Evolutionary conservation across 441 rosid genomes (phyloP).

Genomic region (Aquilaria agallochum): DNA sequence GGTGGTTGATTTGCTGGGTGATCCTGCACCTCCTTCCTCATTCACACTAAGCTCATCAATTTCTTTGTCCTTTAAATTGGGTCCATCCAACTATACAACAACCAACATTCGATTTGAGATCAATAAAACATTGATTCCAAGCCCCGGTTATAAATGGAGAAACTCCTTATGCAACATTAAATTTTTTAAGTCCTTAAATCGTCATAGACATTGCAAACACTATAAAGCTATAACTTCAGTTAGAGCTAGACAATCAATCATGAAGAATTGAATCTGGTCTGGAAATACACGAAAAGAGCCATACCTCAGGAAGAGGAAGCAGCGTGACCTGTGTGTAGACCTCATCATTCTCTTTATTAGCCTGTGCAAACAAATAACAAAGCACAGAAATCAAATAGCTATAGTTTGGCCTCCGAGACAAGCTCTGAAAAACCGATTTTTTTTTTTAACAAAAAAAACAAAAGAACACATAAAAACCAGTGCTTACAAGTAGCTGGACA

Average conservation of each 20-base stretch:
- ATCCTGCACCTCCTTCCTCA: constrained; percentile 50
- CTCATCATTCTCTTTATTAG: constrained; percentile 93
- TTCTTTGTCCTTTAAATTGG: constrained; percentile 47
- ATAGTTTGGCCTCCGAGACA: too few species aligned
- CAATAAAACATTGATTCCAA: constrained; percentile 12
- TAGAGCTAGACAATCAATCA: too few species aligned
- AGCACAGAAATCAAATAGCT: constrained; percentile 3
- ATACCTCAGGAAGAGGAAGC: constrained; percentile 90
- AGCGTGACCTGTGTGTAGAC: constrained; percentile 78
- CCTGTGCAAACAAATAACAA: constrained; percentile 33
- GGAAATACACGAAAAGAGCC: background rate
- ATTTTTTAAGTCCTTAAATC: background rate
- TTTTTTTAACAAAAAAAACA: too few species aligned
- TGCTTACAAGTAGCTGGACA: constrained; percentile 72
- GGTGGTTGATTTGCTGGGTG: constrained; percentile 59
- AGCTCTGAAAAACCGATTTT: too few species aligned
- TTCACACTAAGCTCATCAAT: constrained; percentile 40
- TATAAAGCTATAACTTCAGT: background rate
- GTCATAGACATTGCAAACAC: too few species aligned
- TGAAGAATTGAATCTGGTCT: too few species aligned
- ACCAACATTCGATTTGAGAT: constrained; percentile 19
- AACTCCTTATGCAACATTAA: background rate
- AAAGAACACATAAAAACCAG: constrained; percentile 18
- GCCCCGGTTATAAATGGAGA: constrained; percentile 6
- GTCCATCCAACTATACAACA: constrained; percentile 43